Conservation (phyloP, 768 basidiomycete genomes). For the Lyophyllum decastes region DNA sequence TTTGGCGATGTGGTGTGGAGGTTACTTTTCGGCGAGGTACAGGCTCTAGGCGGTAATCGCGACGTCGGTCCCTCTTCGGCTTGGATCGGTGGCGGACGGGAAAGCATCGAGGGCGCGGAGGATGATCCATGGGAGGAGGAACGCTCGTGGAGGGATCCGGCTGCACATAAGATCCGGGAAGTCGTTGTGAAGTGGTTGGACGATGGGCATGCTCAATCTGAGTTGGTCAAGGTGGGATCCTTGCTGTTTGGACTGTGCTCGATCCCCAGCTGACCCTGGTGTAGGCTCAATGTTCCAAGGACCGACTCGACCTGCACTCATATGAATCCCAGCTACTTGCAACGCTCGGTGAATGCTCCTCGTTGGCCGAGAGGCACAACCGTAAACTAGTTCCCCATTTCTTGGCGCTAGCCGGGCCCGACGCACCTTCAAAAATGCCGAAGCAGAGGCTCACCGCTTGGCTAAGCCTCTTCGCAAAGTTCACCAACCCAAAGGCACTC, state of each 20-base stretch:
- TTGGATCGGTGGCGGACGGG: constrained; percentile 14
- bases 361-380: constrained; percentile 84
- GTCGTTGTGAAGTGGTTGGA: constrained; percentile 52
- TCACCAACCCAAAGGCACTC: constrained; percentile 90
- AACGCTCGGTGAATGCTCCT: constrained; percentile 65
- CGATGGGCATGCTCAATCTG: constrained; percentile 24
- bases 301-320: constrained; percentile 69
- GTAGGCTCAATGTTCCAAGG: constrained; percentile 35
- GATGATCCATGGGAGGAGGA: constrained; percentile 65
- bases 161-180: constrained; percentile 59
- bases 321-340: constrained; percentile 84
- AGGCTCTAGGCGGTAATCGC: constrained; percentile 23
- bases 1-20: constrained; percentile 76
- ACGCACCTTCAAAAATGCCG: constrained; percentile 42
- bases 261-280: neutral
- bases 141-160: constrained; percentile 77
- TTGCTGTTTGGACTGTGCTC: neutral
- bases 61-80: neutral
- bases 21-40: constrained; percentile 48
- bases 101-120: constrained; percentile 19
- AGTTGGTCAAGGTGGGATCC: constrained; percentile 34
- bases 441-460: constrained; percentile 70
- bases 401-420: constrained; percentile 50
- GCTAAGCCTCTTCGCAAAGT: constrained; percentile 86
- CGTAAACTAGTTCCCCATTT: constrained; percentile 88